Evolutionary conservation across 352 stramenopile genomes (phyloP).

Genomic region (Globisporangium iwayamae): DNA sequence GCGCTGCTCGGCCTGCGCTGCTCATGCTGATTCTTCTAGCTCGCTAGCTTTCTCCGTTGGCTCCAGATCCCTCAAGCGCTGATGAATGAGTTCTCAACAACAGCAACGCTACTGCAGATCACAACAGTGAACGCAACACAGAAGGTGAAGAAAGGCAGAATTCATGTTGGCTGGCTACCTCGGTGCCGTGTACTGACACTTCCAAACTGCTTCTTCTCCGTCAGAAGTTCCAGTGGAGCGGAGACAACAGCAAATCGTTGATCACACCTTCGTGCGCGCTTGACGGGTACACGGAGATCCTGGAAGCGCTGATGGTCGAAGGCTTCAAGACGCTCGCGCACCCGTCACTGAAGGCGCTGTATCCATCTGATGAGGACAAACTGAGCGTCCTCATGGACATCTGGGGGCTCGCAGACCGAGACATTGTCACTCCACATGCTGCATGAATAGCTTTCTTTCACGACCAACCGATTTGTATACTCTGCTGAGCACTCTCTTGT

Average conservation of each 20-base stretch:
- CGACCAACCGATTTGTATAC: too few species aligned
- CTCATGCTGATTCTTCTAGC: not conserved
- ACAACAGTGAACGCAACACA: not conserved
- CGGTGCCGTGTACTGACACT: not conserved
- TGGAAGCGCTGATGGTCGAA: conserved; percentile 14
- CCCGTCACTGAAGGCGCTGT: conserved; percentile 18
- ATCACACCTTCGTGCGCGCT: not conserved
- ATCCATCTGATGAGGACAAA: conserved; percentile 14
- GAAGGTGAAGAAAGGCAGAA: not conserved
- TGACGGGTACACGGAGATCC: conserved; percentile 1
- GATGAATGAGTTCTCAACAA: not conserved
- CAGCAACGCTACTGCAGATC: not conserved
- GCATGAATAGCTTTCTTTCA: not conserved
- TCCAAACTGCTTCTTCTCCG: not conserved
- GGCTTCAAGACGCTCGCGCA: conserved; percentile 20
- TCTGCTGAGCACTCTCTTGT: too few species aligned
- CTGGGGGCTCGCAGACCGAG: conserved; percentile 25
- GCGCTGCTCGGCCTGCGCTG: too few species aligned
- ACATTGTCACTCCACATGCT: conserved; percentile 6
- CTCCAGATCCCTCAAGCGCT: conserved; percentile 1
- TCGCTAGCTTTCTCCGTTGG: conserved; percentile 4
- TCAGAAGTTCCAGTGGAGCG: not conserved
- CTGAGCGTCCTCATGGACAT: conserved; percentile 22
- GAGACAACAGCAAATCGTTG: too few species aligned
- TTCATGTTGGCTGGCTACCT: not conserved